Conservation (phyloP, 1,139 yeast genomes). For the Scheffersomyces segobiensis region DNA sequence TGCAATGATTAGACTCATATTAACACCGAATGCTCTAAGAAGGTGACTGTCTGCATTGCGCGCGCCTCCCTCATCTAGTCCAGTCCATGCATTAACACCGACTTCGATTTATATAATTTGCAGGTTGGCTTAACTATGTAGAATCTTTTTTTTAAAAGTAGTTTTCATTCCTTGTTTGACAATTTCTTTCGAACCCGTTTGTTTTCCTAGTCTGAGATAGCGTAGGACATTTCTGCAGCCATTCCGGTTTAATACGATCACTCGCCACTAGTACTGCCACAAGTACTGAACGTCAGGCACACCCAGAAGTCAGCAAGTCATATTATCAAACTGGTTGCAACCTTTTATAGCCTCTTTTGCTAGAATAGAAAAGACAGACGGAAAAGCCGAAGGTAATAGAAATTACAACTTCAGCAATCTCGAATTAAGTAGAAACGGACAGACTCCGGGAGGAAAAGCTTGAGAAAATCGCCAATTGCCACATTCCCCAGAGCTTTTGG, state of each 20-base stretch:
- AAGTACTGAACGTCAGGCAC: not conserved
- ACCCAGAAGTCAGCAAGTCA: not conserved
- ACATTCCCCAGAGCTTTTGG: not conserved
- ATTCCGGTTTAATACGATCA: not conserved
- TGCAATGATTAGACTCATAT: not conserved
- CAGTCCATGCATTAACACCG: not conserved
- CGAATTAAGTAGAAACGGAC: not conserved
- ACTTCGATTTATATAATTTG: not conserved
- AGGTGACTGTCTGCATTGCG: not conserved
- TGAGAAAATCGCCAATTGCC: not conserved
- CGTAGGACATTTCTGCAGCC: not conserved
- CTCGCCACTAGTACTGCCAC: not conserved
- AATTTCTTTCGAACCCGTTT: not conserved
- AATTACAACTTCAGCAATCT: no score
- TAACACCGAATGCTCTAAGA: not conserved
- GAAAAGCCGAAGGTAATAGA: no score
- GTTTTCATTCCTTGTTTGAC: not conserved
- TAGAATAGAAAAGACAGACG: not conserved
- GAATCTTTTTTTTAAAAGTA: not conserved
- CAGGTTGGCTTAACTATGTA: not conserved
- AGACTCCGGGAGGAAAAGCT: not conserved
- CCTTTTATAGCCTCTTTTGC: not conserved
- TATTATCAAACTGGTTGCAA: not conserved
- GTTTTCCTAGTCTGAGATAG: not conserved
- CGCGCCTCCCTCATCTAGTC: not conserved